Percentiles rank a stretch among this genome's conserved stretches.
These are phyloP conservation scores for Coemansia umbellata DNA, from an alignment of 192 early-diverging fungal species.

Conservation along the genomic window DNA sequence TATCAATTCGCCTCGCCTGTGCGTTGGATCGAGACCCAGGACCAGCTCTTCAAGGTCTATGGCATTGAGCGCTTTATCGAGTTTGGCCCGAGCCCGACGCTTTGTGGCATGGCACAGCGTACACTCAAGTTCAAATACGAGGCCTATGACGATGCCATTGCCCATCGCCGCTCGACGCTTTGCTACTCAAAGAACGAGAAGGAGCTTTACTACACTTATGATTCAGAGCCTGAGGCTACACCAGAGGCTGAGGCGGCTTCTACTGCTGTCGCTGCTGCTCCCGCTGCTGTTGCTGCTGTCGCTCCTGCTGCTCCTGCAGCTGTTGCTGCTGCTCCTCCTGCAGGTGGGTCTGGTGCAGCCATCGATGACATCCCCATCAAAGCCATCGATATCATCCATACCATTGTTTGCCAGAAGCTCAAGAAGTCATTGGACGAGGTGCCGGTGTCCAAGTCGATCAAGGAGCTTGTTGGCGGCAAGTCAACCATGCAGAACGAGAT, in stretches of 20 bases:
- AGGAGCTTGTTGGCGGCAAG: conserved; percentile 95
- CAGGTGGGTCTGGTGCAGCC: conserved; percentile 44
- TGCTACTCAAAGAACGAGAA: conserved; percentile 85
- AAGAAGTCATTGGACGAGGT: conserved; percentile 86
- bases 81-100: conserved; percentile 85
- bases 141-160: conserved; percentile 91
- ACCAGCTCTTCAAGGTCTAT: conserved; percentile 80
- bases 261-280: conserved; percentile 42
- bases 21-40: conserved; percentile 97
- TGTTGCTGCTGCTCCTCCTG: conserved; percentile 53
- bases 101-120: conserved; percentile 89
- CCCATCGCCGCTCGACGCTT: conserved; percentile 82
- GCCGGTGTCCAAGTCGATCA: conserved; percentile 58
- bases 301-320: conserved; percentile 54
- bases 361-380: conserved; percentile 77
- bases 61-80: conserved; percentile 88
- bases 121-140: conserved; percentile 97
- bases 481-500: conserved; percentile 95
- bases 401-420: conserved; percentile 86
- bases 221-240: conserved; percentile 61
- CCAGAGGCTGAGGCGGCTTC: conserved; percentile 51
- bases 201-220: conserved; percentile 92
- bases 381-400: conserved; percentile 78
- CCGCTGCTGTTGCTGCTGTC: conserved; percentile 50
- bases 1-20: conserved; percentile 95